Percentiles rank a stretch among this genome's conserved stretches.
These are phyloP conservation scores for Fennellomyces sp. DNA, from an alignment of 371 early-diverging fungal species.

Conservation along the genomic window DNA sequence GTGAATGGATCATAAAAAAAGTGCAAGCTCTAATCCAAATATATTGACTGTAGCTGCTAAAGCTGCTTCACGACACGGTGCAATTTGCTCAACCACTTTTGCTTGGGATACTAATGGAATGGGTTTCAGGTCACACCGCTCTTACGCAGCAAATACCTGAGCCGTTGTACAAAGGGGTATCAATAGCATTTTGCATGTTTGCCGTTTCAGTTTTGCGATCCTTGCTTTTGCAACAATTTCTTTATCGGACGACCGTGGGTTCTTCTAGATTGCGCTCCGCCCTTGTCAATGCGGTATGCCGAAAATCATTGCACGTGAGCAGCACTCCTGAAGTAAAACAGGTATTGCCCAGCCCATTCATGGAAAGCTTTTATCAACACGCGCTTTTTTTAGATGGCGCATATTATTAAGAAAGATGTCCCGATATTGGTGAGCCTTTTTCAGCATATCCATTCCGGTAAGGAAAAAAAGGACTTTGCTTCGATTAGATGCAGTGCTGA, in stretches of 20 bases:
- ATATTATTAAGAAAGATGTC: slow-evolving; percentile 90
- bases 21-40: background rate
- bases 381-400: slow-evolving; percentile 73
- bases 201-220: slow-evolving; percentile 35
- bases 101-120: background rate
- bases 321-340: background rate
- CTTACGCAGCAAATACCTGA: background rate
- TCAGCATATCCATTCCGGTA: slow-evolving; percentile 72
- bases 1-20: background rate
- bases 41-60: slow-evolving; percentile 58
- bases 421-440: slow-evolving; percentile 71
- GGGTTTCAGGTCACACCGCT: background rate
- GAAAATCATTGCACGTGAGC: slow-evolving; percentile 76
- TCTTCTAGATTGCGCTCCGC: slow-evolving; percentile 75
- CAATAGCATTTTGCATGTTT: background rate
- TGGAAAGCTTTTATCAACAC: no score
- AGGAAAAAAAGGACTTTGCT: background rate
- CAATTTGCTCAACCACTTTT: slow-evolving; percentile 49
- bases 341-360: no score
- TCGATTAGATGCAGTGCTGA: background rate
- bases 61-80: slow-evolving; percentile 77
- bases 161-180: slow-evolving; percentile 4
- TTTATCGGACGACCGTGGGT: slow-evolving; percentile 37
- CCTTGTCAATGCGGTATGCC: slow-evolving; percentile 81
- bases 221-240: slow-evolving; percentile 37